These are phyloP conservation scores for Schoenoplectus tabernaemontani DNA, from an alignment of 202 grass and related monocot genomes.

Conservation along the genomic window DNA sequence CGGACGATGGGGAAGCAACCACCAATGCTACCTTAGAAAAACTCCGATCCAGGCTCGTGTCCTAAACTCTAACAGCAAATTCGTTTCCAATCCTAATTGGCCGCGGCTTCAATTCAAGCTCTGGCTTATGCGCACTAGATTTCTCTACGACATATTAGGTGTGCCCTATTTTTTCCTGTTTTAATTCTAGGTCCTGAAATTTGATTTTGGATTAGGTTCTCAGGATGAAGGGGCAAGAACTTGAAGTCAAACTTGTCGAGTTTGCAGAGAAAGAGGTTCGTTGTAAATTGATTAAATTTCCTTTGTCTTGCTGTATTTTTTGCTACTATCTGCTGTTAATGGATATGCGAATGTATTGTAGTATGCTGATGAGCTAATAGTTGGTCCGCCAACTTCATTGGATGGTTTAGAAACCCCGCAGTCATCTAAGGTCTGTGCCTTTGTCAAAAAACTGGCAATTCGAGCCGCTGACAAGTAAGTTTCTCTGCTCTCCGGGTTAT, in stretches of 20 bases:
- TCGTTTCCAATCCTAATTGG: no score
- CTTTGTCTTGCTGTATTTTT: not conserved
- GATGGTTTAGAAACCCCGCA: constrained; percentile 60
- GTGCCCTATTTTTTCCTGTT: not conserved
- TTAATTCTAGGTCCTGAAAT: not conserved
- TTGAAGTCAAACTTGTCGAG: constrained; percentile 57
- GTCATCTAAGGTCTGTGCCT: constrained; percentile 67
- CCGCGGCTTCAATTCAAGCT: no score
- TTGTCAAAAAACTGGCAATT: constrained; percentile 63
- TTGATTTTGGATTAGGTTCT: constrained; percentile 41
- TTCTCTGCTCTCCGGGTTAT: not conserved
- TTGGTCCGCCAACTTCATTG: constrained; percentile 55
- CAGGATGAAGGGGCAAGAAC: constrained; percentile 52
- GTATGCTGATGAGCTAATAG: constrained; percentile 72
- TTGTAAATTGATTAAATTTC: not conserved
- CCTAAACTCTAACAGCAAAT: no score
- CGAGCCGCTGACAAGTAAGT: constrained; percentile 58
- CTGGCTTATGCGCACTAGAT: no score
- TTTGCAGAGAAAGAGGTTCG: constrained; percentile 61
- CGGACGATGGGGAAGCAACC: no score
- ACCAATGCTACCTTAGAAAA: no score
- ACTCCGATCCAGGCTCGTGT: no score
- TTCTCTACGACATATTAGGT: no score
- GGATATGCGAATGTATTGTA: constrained; percentile 24
- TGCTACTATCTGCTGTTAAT: not conserved